Evolutionary conservation across 768 basidiomycete genomes (phyloP), one percentile per base, ranked within the genome.

Genomic region (Pisolithus sp.): DNA sequence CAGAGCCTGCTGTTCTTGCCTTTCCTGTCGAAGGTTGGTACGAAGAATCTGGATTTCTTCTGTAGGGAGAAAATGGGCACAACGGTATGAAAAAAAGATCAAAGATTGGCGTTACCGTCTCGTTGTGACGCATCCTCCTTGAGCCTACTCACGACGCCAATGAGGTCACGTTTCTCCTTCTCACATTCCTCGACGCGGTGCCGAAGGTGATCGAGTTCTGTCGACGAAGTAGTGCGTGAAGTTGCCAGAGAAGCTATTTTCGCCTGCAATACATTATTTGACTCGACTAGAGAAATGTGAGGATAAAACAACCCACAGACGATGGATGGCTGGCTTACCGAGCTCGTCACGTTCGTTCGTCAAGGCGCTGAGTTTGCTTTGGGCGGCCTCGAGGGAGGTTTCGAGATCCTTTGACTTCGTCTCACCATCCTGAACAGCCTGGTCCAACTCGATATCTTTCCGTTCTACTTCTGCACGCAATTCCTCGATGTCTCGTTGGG

Each of bases 101-200:
- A 12, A 45, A 5, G 15, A 28, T 53, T 28, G 44, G 47, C 20
- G 12, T 50, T 50, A 92, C 93, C 88, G 54, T 93, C 87, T 49
- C 86, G 80, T 61, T 86, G 81, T 7, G 76, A 62, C 39, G 76
- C 74, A 54, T 93, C 88, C 59, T 89, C 82, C 65, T 91, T 88
- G 55, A 93, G 69, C 49, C 89, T 78, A 65, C 87, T 92, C 5
- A 93, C 81, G 41, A 93, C 86, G 26, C 79, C 81, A 40, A 94
- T 75, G 44, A 96, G 77, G 56, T 94, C 91, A 31, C 92, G 82
- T 69, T 96, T 96, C 74, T 96, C 94, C 49, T 88, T 78, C 56
- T 96, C 91, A 1, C 79, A 78, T 54, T 90, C 87, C 20, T 90
- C 83, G 4, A 86, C 69, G 37, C 81, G 79, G 50, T 69, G 76